Evolutionary conservation across 768 basidiomycete genomes (phyloP).

Genomic region (Lepiota brunneoincarnata): DNA sequence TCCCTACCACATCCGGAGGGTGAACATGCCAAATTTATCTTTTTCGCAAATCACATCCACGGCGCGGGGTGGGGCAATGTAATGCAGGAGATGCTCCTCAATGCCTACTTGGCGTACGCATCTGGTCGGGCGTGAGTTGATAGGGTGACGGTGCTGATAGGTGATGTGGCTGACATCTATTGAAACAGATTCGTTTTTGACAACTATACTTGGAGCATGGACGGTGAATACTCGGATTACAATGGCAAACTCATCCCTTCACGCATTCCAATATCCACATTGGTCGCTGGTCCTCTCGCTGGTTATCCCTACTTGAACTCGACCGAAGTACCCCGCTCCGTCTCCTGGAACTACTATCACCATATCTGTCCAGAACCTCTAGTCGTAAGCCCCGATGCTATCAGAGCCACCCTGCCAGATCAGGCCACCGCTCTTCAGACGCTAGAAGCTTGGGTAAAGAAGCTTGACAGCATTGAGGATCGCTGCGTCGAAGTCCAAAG

Average conservation of each 20-base stretch:
- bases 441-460: slow-evolving; percentile 44
- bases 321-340: slow-evolving; percentile 38
- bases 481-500: slow-evolving; percentile 47
- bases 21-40: slow-evolving; percentile 40
- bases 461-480: slow-evolving; percentile 38
- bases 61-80: slow-evolving; percentile 62
- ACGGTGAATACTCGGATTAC: slow-evolving; percentile 42
- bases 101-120: slow-evolving; percentile 46
- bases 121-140: slow-evolving; percentile 46
- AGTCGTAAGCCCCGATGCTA: slow-evolving; percentile 21
- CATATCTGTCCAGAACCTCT: slow-evolving; percentile 40
- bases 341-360: slow-evolving; percentile 44
- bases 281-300: slow-evolving; percentile 43
- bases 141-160: neutral
- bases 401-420: slow-evolving; percentile 20
- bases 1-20: slow-evolving; percentile 39
- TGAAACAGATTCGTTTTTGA: slow-evolving; percentile 53
- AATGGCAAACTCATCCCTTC: slow-evolving; percentile 52
- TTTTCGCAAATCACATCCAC: slow-evolving; percentile 44
- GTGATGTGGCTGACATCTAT: neutral
- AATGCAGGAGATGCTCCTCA: slow-evolving; percentile 56
- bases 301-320: neutral
- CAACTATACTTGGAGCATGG: slow-evolving; percentile 53
- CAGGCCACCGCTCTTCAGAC: slow-evolving; percentile 31
- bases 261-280: slow-evolving; percentile 50